Evolutionary conservation across 2,329 filamentous ascomycete genomes (phyloP).

Genomic region (Coleophoma cylindrospora): DNA sequence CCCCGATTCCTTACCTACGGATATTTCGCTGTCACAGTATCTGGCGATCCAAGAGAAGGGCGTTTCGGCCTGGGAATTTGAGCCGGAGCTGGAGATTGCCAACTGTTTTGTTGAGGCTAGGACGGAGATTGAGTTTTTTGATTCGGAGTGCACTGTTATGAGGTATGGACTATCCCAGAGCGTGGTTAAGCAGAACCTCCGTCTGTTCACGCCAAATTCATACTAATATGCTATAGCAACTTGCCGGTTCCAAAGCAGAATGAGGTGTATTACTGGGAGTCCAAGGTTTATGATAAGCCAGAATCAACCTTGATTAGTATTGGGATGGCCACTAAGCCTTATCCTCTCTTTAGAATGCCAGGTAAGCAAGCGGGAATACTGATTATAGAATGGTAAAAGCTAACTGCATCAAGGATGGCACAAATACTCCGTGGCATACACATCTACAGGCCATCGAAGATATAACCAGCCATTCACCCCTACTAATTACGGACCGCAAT

Average conservation of each 20-base stretch:
- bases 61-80: constrained; percentile 99
- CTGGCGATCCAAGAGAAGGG: constrained; percentile 98
- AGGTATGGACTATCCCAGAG: constrained; percentile 4
- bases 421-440: constrained; percentile 87
- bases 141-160: constrained; percentile 87
- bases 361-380: constrained; percentile 49
- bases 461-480: constrained; percentile 88
- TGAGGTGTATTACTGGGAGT: constrained; percentile 99
- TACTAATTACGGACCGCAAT: constrained; percentile 75
- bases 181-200: not conserved
- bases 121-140: constrained; percentile 98
- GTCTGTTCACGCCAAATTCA: not conserved
- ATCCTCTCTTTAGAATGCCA: constrained; percentile 88
- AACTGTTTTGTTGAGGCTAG: constrained; percentile 97
- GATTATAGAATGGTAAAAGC: constrained; percentile 1
- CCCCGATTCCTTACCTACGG: constrained; percentile 89
- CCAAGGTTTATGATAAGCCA: constrained; percentile 97
- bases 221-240: constrained; percentile 52
- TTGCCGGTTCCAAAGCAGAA: constrained; percentile 97
- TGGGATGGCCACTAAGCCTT: constrained; percentile 94
- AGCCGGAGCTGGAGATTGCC: constrained; percentile 96
- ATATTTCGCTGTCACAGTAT: constrained; percentile 96
- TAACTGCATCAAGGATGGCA: constrained; percentile 63
- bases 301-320: constrained; percentile 83
- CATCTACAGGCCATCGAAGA: constrained; percentile 79